These are phyloP conservation scores for Trichothecium sympodiale DNA, from an alignment of 2,329 filamentous ascomycete species.

Conservation along the genomic window DNA sequence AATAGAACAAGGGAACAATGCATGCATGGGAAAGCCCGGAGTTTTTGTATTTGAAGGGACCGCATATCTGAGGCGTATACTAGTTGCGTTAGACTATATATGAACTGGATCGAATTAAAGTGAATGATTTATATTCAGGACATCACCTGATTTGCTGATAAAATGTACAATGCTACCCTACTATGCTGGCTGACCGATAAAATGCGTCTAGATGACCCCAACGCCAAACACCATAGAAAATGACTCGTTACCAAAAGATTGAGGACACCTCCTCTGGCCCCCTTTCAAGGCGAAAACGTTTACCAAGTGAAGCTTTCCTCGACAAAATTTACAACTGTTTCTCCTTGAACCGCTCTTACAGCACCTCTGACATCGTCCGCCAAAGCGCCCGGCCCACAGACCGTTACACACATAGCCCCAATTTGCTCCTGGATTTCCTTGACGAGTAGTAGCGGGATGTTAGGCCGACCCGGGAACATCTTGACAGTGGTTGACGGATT, in stretches of 20 bases:
- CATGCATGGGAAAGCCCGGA: neutral
- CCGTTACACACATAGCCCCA: conserved; percentile 80
- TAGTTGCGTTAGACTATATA: neutral
- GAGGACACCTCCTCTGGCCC: neutral
- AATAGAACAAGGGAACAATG: neutral
- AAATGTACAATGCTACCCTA: too few species aligned
- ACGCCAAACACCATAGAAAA: too few species aligned
- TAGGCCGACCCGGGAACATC: conserved; percentile 84
- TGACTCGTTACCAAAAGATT: neutral
- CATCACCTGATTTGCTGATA: too few species aligned
- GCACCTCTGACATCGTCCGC: conserved; percentile 66
- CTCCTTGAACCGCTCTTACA: conserved; percentile 51
- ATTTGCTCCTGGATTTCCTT: conserved; percentile 74
- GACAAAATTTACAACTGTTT: conserved; percentile 59
- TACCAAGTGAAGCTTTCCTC: conserved; percentile 68
- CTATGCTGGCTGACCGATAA: too few species aligned
- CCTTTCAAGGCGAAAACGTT: too few species aligned
- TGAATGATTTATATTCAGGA: too few species aligned
- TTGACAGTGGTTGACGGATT: conserved; percentile 71
- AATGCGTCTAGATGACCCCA: too few species aligned
- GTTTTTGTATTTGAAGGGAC: too few species aligned
- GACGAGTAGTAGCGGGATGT: conserved; percentile 66
- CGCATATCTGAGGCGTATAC: neutral
- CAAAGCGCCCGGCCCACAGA: conserved; percentile 65
- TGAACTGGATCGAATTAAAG: neutral